Conservation (phyloP, 1,139 yeast species). For the Debaryomyces udenii region DNA sequence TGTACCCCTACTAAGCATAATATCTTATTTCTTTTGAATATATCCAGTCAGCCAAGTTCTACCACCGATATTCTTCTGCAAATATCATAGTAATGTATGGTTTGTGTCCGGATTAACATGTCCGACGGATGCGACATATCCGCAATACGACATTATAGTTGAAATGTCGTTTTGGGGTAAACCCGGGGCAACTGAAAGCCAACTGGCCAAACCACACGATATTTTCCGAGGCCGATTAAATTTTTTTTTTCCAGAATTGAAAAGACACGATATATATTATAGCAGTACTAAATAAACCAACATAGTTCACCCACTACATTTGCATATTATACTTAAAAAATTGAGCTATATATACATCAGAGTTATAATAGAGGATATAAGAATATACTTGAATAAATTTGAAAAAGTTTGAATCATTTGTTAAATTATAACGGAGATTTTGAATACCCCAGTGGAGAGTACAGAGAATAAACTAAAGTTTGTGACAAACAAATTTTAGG, state of each 20-base stretch:
- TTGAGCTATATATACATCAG: no score
- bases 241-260: slow-evolving; percentile 3
- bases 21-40: slow-evolving; percentile 7
- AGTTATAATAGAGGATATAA: no score
- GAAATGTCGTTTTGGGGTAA: slow-evolving; percentile 4
- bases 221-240: slow-evolving; percentile 10
- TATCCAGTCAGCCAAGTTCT: slow-evolving; percentile 1
- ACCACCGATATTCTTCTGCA: not conserved
- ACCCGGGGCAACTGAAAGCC: not conserved
- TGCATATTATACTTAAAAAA: no score
- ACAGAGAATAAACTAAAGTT: no score
- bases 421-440: no score
- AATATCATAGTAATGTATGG: not conserved
- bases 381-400: no score
- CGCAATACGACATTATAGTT: slow-evolving; percentile 12
- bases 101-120: slow-evolving; percentile 12
- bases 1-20: slow-evolving; percentile 22
- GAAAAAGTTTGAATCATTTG: no score
- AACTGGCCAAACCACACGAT: slow-evolving; percentile 1
- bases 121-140: slow-evolving; percentile 27
- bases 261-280: slow-evolving; percentile 4
- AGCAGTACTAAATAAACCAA: not conserved
- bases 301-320: no score
- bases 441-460: no score
- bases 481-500: no score